Evolutionary conservation across 2,329 filamentous ascomycete genomes (phyloP).

Genomic region (Botrytis squamosa): DNA sequence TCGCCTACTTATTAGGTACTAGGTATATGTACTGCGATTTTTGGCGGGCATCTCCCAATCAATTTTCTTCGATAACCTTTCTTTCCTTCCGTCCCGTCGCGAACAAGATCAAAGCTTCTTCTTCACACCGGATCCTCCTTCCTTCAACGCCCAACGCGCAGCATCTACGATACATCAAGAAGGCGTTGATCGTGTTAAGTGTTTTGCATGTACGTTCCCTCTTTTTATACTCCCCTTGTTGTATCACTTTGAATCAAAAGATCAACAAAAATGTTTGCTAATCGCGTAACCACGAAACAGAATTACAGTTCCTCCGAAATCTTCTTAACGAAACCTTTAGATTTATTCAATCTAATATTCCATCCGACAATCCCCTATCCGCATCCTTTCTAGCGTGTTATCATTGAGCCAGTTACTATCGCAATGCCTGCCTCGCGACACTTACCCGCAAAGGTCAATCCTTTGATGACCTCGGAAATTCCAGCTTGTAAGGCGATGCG

Average conservation of each 20-base stretch:
- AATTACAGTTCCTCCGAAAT: constrained; percentile 10
- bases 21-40: neutral
- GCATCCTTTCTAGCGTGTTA: neutral
- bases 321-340: neutral
- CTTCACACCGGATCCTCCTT: neutral
- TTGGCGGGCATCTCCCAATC: neutral
- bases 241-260: neutral
- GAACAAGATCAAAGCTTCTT: constrained; percentile 12
- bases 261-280: constrained; percentile 8
- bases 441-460: constrained; percentile 63
- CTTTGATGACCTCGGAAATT: constrained; percentile 62
- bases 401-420: constrained; percentile 2
- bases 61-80: constrained; percentile 9
- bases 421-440: constrained; percentile 33
- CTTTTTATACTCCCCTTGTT: neutral
- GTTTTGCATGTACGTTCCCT: constrained; percentile 5
- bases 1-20: neutral
- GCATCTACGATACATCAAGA: constrained; percentile 7
- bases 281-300: constrained; percentile 14
- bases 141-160: constrained; percentile 4
- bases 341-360: neutral
- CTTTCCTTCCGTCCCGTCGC: constrained; percentile 16
- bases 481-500: constrained; percentile 57
- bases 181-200: constrained; percentile 1
- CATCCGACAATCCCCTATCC: constrained; percentile 10